phyloP scores from a whole-genome alignment of 768 basidiomycete species.

The Panaeolus papilionaceus region DNA sequence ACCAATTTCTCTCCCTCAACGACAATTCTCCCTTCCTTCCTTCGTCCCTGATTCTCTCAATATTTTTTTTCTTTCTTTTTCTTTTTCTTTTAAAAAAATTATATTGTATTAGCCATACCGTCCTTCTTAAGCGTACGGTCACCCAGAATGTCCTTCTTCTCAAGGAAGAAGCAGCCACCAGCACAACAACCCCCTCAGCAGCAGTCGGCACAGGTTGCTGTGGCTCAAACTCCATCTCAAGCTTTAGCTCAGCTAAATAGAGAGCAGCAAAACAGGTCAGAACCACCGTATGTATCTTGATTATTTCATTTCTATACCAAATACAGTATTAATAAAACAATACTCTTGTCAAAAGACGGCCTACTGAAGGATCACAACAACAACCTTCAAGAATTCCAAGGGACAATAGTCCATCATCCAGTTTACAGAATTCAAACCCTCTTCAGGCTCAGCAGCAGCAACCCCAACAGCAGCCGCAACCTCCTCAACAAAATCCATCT shows the following conservation, averaged over 20 bases:
- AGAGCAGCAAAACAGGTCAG: conserved; percentile 1
- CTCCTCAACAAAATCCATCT: conserved; percentile 21
- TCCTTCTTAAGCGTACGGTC: conserved; percentile 64
- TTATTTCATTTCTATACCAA: neutral
- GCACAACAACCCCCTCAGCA: conserved; percentile 40
- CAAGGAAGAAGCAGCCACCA: conserved; percentile 79
- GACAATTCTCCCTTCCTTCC: neutral
- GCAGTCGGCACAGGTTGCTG: conserved; percentile 38
- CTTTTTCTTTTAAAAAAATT: conserved; percentile 20
- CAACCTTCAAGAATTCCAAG: conserved; percentile 21
- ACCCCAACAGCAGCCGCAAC: conserved; percentile 21
- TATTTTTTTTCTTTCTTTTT: neutral
- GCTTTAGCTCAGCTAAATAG: conserved; percentile 59
- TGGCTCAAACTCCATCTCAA: conserved; percentile 66
- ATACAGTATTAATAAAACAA: neutral
- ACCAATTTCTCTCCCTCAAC: neutral
- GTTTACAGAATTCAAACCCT: conserved; percentile 35
- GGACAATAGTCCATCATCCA: conserved; percentile 35
- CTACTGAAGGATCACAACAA: neutral
- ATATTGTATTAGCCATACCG: conserved; percentile 60
- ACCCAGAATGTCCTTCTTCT: conserved; percentile 94
- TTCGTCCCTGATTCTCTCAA: neutral
- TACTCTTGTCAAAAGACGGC: neutral
- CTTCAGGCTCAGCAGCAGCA: conserved; percentile 27
- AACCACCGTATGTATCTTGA: neutral